A percentile compares a stretch with the other conserved stretches of the same genome.
Conservation (phyloP, 108 stramenopile genomes). For the Pseudonitzschia delicatissima region DNA sequence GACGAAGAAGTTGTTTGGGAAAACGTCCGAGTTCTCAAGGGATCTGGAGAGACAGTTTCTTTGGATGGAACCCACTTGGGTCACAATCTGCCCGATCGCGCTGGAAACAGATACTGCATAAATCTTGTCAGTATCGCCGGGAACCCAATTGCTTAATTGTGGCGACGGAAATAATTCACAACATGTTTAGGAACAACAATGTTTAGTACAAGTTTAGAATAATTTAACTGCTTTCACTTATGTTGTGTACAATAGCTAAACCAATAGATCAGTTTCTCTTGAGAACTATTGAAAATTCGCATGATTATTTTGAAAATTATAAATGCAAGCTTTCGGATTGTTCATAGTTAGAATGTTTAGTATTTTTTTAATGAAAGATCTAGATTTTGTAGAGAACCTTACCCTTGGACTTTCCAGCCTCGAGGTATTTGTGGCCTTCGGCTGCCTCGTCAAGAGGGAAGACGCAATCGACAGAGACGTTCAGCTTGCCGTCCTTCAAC, state of each 20-base stretch:
- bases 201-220: too few relatives aligned
- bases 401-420: conserved; percentile 74
- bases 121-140: conserved; percentile 91
- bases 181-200: too few relatives aligned
- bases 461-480: conserved; percentile 60
- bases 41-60: conserved; percentile 83
- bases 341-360: too few relatives aligned
- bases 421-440: conserved; percentile 74
- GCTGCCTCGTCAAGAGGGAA: conserved; percentile 66
- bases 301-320: too few relatives aligned
- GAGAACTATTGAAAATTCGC: too few relatives aligned
- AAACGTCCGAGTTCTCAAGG: conserved; percentile 74
- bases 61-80: conserved; percentile 80
- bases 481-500: conserved; percentile 69
- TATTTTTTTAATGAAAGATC: neutral
- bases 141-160: conserved; percentile 22
- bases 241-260: too few relatives aligned
- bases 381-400: conserved; percentile 72
- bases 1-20: conserved; percentile 88
- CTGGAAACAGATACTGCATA: conserved; percentile 90
- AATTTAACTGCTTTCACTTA: too few relatives aligned
- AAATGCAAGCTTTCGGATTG: too few relatives aligned
- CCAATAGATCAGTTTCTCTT: too few relatives aligned
- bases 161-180: neutral
- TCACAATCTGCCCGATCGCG: conserved; percentile 72